Base-by-base conservation (phyloP, 208 protist species). In the Crithidia thermophila region DNA sequence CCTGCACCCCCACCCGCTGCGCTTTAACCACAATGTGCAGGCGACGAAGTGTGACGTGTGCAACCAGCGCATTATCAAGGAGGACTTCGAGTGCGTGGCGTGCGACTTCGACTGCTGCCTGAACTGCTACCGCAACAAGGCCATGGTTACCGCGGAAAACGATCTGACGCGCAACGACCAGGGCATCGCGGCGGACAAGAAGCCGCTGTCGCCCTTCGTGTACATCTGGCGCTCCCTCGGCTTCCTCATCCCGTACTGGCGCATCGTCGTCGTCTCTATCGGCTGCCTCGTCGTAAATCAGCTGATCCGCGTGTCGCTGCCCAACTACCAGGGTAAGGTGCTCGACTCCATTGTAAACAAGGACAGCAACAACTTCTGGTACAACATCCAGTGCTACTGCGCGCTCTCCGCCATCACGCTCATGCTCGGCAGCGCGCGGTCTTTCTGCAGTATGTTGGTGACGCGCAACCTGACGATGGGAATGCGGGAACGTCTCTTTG, bases 71-170 rank as follows among this genome's bases (percentile, higher is more conserved):
- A 79, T 81, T 42, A 67, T 65, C 27, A 79, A 75, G 65, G 72
- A 88, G 65, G 60, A 56, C 58, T 77, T 87, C 27, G 50, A 74
- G 51, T 84, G 77, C 67, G 20, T n/a, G 20, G 46, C 39, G 13
- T 87, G 77, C 64, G 69, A 81, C 63, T 81, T 79, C 42, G 81
- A 87, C 62, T 77, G 68, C 69, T 87, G 81, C 66, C 49, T 81
- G 18, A 34, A 47, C 42, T 86, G 81, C 70, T 82, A 80, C 65
- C 67, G 62, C 33, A 53, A 62, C 50, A 67, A 70, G 59, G 52
- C 69, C 1, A 55, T 77, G 33, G 67, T 70, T 9, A 42, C 58
- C 20, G 57, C 72, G 8, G 72, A 68, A 43, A 79, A 80, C 49
- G 51, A 50, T 10, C 45, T 79, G 3, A 79, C 58, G 13, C 71